Percentiles rank a stretch among this genome's conserved stretches.
These are phyloP conservation scores for Murraya koenigii DNA, from an alignment of 345 rosid genomes.

Conservation along the genomic window DNA sequence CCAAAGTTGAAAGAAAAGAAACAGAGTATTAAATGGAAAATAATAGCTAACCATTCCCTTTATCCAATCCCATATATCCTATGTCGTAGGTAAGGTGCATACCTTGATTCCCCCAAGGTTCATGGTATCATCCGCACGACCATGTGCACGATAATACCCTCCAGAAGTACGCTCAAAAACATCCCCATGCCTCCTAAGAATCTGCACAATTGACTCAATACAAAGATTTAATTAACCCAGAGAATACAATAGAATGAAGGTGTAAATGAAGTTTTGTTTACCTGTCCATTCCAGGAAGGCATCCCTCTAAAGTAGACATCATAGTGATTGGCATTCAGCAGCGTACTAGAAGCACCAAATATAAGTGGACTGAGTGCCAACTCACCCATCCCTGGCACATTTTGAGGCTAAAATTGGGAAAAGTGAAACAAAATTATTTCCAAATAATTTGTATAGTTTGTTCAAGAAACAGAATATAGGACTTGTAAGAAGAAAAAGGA, in stretches of 20 bases:
- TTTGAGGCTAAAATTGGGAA: constrained; percentile 55
- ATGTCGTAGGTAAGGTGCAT: constrained; percentile 13
- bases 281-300: constrained; percentile 75
- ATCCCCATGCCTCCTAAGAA: constrained; percentile 94
- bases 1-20: not conserved
- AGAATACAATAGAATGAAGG: not conserved
- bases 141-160: constrained; percentile 93
- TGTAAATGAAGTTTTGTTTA: constrained; percentile 20
- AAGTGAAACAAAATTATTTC: constrained; percentile 2
- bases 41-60: not conserved
- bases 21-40: not conserved
- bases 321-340: constrained; percentile 75
- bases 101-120: constrained; percentile 99
- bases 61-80: not conserved
- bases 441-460: not conserved
- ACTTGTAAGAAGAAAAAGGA: not conserved
- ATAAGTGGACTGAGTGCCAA: constrained; percentile 77
- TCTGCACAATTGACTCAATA: constrained; percentile 33
- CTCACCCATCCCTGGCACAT: constrained; percentile 71
- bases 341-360: constrained; percentile 80
- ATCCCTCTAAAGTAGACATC: constrained; percentile 81
- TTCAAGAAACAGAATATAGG: not conserved
- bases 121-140: constrained; percentile 97
- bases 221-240: not conserved
- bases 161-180: constrained; percentile 70